Evolutionary conservation across 345 rosid species (phyloP), one percentile per base, ranked within the genome.

Genomic region (Cardamine resedifolia): DNA sequence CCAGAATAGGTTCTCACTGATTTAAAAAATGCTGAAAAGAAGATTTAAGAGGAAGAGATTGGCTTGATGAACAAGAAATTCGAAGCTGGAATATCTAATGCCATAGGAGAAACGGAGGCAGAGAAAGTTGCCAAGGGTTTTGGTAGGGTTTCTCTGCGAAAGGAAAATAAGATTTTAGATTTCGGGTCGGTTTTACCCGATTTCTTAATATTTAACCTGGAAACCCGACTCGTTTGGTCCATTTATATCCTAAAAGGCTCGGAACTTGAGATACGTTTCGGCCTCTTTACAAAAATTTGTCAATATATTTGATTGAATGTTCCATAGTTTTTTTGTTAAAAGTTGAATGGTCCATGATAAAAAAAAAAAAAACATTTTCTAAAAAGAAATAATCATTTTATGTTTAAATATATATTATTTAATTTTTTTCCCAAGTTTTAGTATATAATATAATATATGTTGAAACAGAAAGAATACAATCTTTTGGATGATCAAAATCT

Each of bases 101-200:
- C 81, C 82, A n/a, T 43, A 48, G n/a, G 73, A 26, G 66, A 33
- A 44, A 53, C 48, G 64, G 64, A 49, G 53, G 68, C 16, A 33
- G 63, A 28, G 38, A 48, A 18, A 26, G 4, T 61, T 10, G 18
- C 55, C 70, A 5, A 78, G 80, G 86, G 84, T 81, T 85, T 85
- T 79, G 66, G 83, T 82, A 82, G 86, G 86, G 84, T 82, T 84
- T 82, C 51, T 64, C 73, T 50, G 38, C 16, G 1, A 10, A 19
- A 38, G 38, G 48, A 53, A 33, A 38, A 2, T 0, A 7, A 41
- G 48, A 18, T 28, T 60, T 75, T 52, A 36, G 52, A 63, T 55
- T 52, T 70, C 60, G 79, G 79, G 79, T 76, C 75, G 79, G 71
- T 10, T 68, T 51, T 50, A 50, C 45, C 58, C 58, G 30, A 1